phyloP scores from a whole-genome alignment of 2,329 filamentous ascomycete genomes.

The Cordyceps cicadae region DNA sequence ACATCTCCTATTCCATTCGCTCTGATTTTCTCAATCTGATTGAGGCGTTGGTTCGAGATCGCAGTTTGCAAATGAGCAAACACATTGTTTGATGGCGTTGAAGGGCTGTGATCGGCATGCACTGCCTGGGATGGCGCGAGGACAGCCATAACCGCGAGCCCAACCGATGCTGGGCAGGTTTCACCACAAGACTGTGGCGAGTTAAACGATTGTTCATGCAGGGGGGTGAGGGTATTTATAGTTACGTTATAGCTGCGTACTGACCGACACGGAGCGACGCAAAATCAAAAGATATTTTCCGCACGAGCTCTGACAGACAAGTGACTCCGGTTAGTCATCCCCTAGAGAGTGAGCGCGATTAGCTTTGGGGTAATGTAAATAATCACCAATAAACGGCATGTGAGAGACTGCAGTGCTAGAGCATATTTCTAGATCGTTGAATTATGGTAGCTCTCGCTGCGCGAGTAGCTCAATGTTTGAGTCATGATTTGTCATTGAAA shows the following conservation, averaged over 20 bases:
- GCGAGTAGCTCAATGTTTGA: not conserved
- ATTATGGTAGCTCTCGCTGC: not conserved
- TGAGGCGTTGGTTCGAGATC: constrained; percentile 27
- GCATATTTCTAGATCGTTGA: not conserved
- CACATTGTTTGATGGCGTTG: not conserved
- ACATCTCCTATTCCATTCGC: not conserved
- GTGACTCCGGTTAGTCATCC: not conserved
- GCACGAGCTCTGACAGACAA: not conserved
- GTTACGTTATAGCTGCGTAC: not conserved
- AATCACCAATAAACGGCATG: not conserved
- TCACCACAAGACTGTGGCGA: not conserved
- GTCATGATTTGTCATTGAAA: not conserved
- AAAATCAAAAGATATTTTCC: not conserved
- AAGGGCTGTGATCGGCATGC: not conserved
- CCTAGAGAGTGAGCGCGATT: not conserved
- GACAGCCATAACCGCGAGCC: not conserved
- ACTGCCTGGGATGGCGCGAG: not conserved
- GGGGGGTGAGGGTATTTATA: not conserved
- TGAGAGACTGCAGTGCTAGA: not conserved
- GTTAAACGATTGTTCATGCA: not conserved
- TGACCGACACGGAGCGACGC: not conserved
- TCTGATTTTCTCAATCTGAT: constrained; percentile 13
- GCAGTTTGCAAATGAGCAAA: not conserved
- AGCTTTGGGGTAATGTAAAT: not conserved
- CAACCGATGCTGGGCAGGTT: not conserved